Evolutionary conservation across 108 stramenopile species (phyloP).

Genomic region (Licmophora abbreviata): DNA sequence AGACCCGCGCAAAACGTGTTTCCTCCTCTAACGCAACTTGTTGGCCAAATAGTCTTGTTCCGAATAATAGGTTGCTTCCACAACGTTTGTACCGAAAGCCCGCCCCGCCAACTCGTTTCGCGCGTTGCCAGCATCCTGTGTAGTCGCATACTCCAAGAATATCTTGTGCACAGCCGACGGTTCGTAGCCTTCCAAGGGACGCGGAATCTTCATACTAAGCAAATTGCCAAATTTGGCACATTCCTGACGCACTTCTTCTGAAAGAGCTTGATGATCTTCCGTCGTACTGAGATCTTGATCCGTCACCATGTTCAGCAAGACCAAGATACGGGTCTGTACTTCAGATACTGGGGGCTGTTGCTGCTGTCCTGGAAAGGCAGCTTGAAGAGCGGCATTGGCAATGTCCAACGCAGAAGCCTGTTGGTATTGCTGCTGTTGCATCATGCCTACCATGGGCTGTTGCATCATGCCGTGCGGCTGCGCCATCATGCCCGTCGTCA

Average conservation of each 20-base stretch:
- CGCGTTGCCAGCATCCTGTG: conserved; percentile 61
- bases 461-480: conserved; percentile 15
- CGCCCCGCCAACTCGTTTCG: conserved; percentile 76
- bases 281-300: conserved; percentile 88
- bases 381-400: conserved; percentile 59
- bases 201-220: conserved; percentile 77
- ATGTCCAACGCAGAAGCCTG: conserved; percentile 42
- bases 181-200: conserved; percentile 37
- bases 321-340: conserved; percentile 62
- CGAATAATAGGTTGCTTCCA: conserved; percentile 34
- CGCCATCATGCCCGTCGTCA: conserved; percentile 4
- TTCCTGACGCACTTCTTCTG: conserved; percentile 77
- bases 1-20: too few relatives aligned
- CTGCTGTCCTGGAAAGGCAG: conserved; percentile 25
- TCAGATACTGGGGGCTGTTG: background rate
- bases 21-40: conserved; percentile 12
- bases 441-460: conserved; percentile 24
- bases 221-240: conserved; percentile 77
- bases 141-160: conserved; percentile 83
- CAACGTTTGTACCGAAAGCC: conserved; percentile 83
- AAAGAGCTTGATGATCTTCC: conserved; percentile 73
- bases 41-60: conserved; percentile 19
- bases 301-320: conserved; percentile 94
- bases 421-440: conserved; percentile 14
- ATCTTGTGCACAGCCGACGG: conserved; percentile 73